Percentiles rank a stretch among this genome's conserved stretches.
These are phyloP conservation scores for Piloderma croceum DNA, from an alignment of 768 basidiomycete genomes.

Conservation along the genomic window DNA sequence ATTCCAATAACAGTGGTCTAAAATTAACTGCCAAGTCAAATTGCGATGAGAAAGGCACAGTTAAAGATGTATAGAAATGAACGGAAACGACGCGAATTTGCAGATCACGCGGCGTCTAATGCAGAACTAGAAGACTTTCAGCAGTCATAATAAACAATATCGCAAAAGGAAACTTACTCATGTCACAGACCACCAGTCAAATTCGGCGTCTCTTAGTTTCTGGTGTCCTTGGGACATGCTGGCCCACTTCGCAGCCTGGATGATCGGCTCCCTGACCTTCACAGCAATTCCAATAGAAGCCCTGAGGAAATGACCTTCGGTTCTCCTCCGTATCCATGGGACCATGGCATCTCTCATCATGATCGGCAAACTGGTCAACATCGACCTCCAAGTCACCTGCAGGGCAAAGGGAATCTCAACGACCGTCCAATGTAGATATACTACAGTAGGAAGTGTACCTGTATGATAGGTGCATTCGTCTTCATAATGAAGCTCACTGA, in stretches of 20 bases:
- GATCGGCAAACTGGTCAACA: conserved; percentile 37
- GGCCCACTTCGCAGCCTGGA: conserved; percentile 36
- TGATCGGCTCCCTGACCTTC: conserved; percentile 29
- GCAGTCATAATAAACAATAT: no score
- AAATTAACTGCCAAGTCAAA: no score
- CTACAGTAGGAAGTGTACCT: conserved; percentile 28
- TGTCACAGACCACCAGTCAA: no score
- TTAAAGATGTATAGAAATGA: no score
- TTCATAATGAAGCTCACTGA: conserved; percentile 28
- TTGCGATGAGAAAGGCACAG: no score
- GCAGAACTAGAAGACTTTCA: no score
- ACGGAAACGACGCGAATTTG: no score
- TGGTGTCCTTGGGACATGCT: no score
- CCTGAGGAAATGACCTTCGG: conserved; percentile 38
- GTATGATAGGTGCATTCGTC: conserved; percentile 49
- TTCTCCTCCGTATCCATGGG: conserved; percentile 39
- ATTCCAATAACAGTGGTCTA: no score
- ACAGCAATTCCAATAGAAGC: conserved; percentile 50
- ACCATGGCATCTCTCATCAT: conserved; percentile 44
- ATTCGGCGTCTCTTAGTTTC: no score
- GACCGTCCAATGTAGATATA: neutral
- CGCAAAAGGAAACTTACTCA: no score
- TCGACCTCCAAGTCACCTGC: conserved; percentile 39
- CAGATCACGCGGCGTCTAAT: no score
- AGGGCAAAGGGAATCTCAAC: conserved; percentile 1